These are phyloP conservation scores for Prunus mira DNA, from an alignment of 306 rosid genomes.

Conservation along the genomic window DNA sequence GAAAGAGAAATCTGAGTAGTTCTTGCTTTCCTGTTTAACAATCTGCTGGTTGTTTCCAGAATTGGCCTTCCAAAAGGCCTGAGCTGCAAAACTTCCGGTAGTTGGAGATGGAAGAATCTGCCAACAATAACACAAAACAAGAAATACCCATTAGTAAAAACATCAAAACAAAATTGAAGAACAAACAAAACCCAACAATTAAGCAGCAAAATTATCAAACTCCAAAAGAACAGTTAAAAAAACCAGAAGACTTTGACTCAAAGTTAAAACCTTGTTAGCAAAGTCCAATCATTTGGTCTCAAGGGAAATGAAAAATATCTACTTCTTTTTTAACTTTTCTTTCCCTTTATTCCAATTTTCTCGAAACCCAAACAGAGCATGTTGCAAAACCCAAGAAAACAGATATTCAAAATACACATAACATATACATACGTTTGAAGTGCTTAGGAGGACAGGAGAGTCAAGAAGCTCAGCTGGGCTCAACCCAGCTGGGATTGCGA, in stretches of 20 bases:
- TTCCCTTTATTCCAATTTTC: background rate
- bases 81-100: conserved; percentile 66
- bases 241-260: conserved; percentile 8
- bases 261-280: background rate
- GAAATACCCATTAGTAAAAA: conserved; percentile 11
- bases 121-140: background rate
- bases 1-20: conserved; percentile 58
- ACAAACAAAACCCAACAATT: conserved; percentile 1
- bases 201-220: conserved; percentile 7
- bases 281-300: background rate
- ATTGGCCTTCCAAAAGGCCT: conserved; percentile 50
- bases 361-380: background rate
- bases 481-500: conserved; percentile 66
- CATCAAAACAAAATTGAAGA: background rate
- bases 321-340: background rate
- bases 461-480: conserved; percentile 88
- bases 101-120: conserved; percentile 84
- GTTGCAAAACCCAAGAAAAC: background rate
- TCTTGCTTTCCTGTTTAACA: conserved; percentile 54
- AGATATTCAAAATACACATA: background rate
- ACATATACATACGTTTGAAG: conserved; percentile 53
- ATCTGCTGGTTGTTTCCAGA: conserved; percentile 39
- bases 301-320: background rate
- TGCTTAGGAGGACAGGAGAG: conserved; percentile 76
- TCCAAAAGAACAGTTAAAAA: background rate